Base-by-base conservation (phyloP, 257 asterid species). In the Fraxinus pennsylvanica region DNA sequence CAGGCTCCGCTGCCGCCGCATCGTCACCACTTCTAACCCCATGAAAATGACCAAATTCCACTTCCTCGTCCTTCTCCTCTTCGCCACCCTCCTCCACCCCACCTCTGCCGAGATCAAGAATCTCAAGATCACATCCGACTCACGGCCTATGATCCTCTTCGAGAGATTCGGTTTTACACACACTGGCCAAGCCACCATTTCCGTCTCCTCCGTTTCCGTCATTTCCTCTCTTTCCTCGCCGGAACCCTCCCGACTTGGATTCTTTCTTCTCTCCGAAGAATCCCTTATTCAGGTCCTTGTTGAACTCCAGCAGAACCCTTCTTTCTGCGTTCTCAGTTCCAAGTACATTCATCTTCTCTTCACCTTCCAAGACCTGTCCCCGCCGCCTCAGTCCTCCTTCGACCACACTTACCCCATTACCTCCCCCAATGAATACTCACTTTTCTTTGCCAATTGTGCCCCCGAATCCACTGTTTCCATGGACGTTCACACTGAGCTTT, bases 151-250 rank as follows among this genome's bases (percentile, higher is more conserved):
- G 94, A 95, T 95, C 82, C 91, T 93, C 76, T 92, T 95, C 82
- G 97, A 93, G 33, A 94, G 96, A 25, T 95, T 93, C 81, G 99
- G 98, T n/a, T 95, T 95, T 85, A 95, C 97, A 39, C 97, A 89
- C 84, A 88, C 98, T 30, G 99, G 99, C 35, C 96, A 86, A 73
- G 93, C 89, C 63, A 70, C 84, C 77, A 84, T 93, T 85, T 0
- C 90, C 76, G 96, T 93, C 76, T 88, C 96, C 21, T 80, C 92
- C 68, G 99, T 93, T 0, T 86, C 94, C 76, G 99, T 95, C 13
- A 68, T 76, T 74, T 86, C 99, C 47, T 1, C 82, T 38, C 79
- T 85, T 59, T 78, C 92, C 47, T 30, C 87, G 1, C 78, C 91
- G 19, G 96, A 95, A 9, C 86, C 96, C 4, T 88, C 97, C 9